These are phyloP conservation scores for Auxenochlorella protothecoides DNA, from an alignment of 139 green algal species.

Conservation along the genomic window DNA sequence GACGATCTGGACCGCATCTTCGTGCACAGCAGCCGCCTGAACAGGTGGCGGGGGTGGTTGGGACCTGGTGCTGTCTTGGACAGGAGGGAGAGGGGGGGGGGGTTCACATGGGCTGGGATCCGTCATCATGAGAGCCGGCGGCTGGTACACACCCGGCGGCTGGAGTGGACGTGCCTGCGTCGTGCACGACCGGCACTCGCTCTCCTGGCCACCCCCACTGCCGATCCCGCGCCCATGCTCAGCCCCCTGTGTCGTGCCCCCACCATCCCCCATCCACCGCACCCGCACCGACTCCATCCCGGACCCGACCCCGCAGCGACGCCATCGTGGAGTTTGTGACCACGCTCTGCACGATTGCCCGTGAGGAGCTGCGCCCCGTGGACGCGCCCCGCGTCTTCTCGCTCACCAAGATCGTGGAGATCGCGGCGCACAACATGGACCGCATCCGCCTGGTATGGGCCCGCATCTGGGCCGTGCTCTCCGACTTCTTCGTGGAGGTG, in stretches of 20 bases:
- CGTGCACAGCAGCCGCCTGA: conserved; percentile 28
- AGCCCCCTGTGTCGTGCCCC: too few relatives aligned
- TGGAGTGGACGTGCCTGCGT: too few relatives aligned
- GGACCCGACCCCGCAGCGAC: conserved; percentile 39
- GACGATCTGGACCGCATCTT: conserved; percentile 59
- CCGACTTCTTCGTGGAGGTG: conserved; percentile 85
- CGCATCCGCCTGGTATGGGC: conserved; percentile 93
- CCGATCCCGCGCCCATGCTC: too few relatives aligned
- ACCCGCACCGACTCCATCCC: too few relatives aligned
- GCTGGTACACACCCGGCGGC: too few relatives aligned
- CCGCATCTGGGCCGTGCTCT: conserved; percentile 87
- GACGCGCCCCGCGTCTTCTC: conserved; percentile 73
- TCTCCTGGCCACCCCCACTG: too few relatives aligned
- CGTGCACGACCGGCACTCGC: too few relatives aligned
- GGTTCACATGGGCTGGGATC: conserved; percentile 37
- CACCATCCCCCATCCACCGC: too few relatives aligned
- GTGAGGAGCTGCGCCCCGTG: conserved; percentile 46
- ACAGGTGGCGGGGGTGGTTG: conserved; percentile 9
- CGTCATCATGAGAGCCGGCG: not conserved
- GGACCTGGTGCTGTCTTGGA: conserved; percentile 14
- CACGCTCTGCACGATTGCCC: conserved; percentile 57
- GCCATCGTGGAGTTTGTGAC: conserved; percentile 87
- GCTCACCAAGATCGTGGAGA: conserved; percentile 93
- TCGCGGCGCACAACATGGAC: conserved; percentile 96
- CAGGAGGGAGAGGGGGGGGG: not conserved